Evolutionary conservation across 2,329 filamentous ascomycete genomes (phyloP).

Genomic region (Xylaria polymorpha): DNA sequence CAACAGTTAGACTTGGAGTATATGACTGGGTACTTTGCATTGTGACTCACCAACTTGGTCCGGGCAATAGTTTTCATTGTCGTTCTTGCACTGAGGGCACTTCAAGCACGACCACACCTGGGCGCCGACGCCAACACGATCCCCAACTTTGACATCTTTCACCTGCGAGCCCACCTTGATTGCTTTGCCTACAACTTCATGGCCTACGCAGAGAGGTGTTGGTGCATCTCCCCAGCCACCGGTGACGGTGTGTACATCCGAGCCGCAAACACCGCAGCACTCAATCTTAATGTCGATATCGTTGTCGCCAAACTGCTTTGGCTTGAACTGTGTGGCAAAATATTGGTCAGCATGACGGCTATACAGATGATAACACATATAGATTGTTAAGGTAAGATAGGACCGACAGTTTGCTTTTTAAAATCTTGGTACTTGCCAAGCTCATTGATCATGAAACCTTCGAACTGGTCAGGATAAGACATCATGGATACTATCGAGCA

Average conservation of each 20-base stretch:
- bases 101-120: conserved; percentile 68
- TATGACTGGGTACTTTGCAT: not conserved
- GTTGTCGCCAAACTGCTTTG: conserved; percentile 56
- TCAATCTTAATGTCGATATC: conserved; percentile 78
- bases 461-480: conserved; percentile 49
- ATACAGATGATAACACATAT: not conserved
- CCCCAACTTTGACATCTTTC: conserved; percentile 66
- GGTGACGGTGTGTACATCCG: conserved; percentile 59
- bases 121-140: conserved; percentile 73
- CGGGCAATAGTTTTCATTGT: conserved; percentile 64
- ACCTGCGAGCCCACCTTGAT: conserved; percentile 55
- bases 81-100: conserved; percentile 59
- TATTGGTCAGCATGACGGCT: not conserved
- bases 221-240: conserved; percentile 51
- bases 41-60: conserved; percentile 53
- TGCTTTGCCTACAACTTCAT: conserved; percentile 69
- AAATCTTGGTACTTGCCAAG: conserved; percentile 48
- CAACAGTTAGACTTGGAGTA: not conserved
- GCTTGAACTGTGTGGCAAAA: conserved; percentile 44
- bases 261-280: conserved; percentile 69
- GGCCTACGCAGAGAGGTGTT: conserved; percentile 64
- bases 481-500: conserved; percentile 41
- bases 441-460: conserved; percentile 51
- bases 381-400: not conserved
- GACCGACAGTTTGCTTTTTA: conserved; percentile 47